Evolutionary conservation across 805 yeast species (phyloP), one percentile per base, ranked within the genome.

Genomic region (Candida germanica): DNA sequence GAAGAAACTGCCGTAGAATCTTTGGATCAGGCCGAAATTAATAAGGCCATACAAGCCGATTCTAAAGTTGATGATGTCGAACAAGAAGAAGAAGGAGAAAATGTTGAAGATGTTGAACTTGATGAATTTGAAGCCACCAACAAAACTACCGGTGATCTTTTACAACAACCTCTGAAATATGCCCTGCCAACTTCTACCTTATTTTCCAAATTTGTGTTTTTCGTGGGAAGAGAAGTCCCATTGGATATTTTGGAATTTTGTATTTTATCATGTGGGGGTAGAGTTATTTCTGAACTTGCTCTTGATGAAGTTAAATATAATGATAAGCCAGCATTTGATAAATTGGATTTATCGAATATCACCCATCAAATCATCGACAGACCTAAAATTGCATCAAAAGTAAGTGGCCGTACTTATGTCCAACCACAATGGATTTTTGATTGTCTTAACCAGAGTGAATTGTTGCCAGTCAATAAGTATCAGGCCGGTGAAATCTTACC

Each of bases 361-460:
- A 93, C 98, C 11, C 98, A 93, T 61, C 98, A 91, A 63, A 83
- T 93, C 49, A 81, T 83, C 46, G 98, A 93, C 63, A 80, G 98
- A 62, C 98, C 98, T 20, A 80, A 79, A 52, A 61, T 91, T 29
- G 57, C 72, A 19, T 73, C 77, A 45, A 86, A 81, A 57, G 87
- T 88, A 29, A 83, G 87, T 42, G 96, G 96, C 34, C 79, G 98
- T 69, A 86, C 95, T 0, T 93, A 93, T 56, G 61, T 91, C 31
- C 98, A 93, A 66, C 98, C 98, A 13, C 98, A 93, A 70, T 93
- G 98, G 98, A 72, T 93, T 20, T 89, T 93, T 59, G 98, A 93
- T 59, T 81, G 83, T 53, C 67, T 93, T 42, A 93, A 93, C 68
- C 83, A 83, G 63, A 75, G 78, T 33, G 70, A 75, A 41, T 70